Evolutionary conservation across 2,329 filamentous ascomycete genomes (phyloP).

Genomic region (Botryosphaeria agaves): DNA sequence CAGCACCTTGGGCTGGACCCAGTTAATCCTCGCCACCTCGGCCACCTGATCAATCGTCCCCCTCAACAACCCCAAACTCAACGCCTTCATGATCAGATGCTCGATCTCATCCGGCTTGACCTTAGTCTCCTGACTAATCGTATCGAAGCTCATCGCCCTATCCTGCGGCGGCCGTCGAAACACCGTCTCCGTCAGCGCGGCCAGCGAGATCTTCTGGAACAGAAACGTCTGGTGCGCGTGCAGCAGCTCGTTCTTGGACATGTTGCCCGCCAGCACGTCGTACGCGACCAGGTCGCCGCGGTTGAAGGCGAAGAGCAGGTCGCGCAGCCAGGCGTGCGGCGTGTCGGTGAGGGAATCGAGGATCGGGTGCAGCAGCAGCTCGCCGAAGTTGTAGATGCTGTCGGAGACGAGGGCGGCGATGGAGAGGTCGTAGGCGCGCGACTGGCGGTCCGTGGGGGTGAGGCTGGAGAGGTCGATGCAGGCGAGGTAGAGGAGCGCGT

Average conservation of each 20-base stretch:
- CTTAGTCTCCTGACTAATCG: slow-evolving; percentile 84
- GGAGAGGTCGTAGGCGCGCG: slow-evolving; percentile 79
- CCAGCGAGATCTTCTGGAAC: slow-evolving; percentile 95
- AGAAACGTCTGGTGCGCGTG: slow-evolving; percentile 67
- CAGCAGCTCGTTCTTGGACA: slow-evolving; percentile 64
- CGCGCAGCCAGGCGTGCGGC: slow-evolving; percentile 72
- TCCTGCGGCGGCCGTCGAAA: slow-evolving; percentile 93
- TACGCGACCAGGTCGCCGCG: slow-evolving; percentile 80
- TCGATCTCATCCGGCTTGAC: slow-evolving; percentile 85
- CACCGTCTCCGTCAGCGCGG: slow-evolving; percentile 85
- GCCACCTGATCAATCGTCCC: slow-evolving; percentile 96
- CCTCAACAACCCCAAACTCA: slow-evolving; percentile 75
- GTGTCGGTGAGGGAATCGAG: slow-evolving; percentile 66
- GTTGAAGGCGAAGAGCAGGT: slow-evolving; percentile 97
- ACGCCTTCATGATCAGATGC: slow-evolving; percentile 97
- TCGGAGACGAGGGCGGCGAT: slow-evolving; percentile 86
- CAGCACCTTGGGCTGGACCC: slow-evolving; percentile 96
- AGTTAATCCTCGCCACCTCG: slow-evolving; percentile 85
- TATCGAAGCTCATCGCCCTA: slow-evolving; percentile 79
- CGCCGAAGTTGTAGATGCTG: slow-evolving; percentile 97
- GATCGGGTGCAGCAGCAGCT: slow-evolving; percentile 94
- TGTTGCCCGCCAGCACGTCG: slow-evolving; percentile 64
- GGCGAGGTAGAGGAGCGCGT: slow-evolving; percentile 90
- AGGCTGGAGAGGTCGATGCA: slow-evolving; percentile 76
- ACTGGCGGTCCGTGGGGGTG: slow-evolving; percentile 55